These are phyloP conservation scores for Pholiota conissans DNA, from an alignment of 768 basidiomycete genomes.

Conservation along the genomic window DNA sequence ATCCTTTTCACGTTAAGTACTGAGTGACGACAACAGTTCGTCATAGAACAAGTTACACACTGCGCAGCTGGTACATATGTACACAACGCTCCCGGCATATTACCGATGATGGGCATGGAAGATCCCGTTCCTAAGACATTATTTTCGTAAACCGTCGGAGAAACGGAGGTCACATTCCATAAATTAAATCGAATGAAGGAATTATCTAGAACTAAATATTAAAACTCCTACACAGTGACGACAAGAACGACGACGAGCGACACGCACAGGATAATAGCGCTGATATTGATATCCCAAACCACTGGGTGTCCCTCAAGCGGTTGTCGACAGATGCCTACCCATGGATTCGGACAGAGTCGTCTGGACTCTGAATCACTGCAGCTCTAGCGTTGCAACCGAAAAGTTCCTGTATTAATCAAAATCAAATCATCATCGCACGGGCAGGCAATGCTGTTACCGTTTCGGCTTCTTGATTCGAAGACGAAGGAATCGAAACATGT, in stretches of 20 bases:
- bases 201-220: neutral
- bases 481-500: neutral
- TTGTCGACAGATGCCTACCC: neutral
- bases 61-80: neutral
- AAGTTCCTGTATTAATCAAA: neutral
- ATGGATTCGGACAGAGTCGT: neutral
- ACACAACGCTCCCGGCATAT: neutral
- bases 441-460: neutral
- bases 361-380: neutral
- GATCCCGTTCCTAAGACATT: neutral
- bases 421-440: neutral
- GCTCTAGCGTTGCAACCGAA: no score
- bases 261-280: neutral
- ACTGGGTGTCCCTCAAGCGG: neutral
- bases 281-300: neutral
- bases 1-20: neutral
- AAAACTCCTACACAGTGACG: neutral
- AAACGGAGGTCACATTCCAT: neutral
- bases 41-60: neutral
- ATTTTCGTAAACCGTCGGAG: neutral
- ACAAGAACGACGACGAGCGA: neutral
- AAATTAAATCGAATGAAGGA: neutral
- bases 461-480: neutral
- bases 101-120: neutral
- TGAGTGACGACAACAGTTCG: neutral